Evolutionary conservation across 805 yeast genomes (phyloP).

Genomic region (Candida sonorensis): DNA sequence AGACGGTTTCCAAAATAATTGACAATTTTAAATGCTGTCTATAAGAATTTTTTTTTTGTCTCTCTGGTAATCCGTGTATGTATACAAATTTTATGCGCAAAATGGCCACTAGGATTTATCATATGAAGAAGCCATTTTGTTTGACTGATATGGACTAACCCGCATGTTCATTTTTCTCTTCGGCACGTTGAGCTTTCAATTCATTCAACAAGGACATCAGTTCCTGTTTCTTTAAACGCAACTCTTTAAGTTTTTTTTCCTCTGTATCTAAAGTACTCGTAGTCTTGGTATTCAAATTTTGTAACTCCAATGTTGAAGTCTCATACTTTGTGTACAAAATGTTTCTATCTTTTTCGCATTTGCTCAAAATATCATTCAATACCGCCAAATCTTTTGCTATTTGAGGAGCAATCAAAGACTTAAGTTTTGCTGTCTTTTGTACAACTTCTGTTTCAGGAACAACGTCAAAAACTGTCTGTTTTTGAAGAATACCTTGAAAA

Average conservation of each 20-base stretch:
- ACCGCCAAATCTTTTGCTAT: constrained; percentile 26
- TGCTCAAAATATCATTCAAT: constrained; percentile 28
- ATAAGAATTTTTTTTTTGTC: neutral
- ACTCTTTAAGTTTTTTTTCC: constrained; percentile 12
- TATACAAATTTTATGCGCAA: too few species aligned
- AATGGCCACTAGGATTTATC: too few species aligned
- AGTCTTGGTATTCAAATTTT: constrained; percentile 9
- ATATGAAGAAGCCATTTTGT: too few species aligned
- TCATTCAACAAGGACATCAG: constrained; percentile 3
- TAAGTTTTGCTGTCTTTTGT: constrained; percentile 32
- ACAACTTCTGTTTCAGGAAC: constrained; percentile 42
- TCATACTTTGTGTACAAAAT: constrained; percentile 31
- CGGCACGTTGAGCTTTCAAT: constrained; percentile 6
- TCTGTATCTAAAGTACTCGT: too few species aligned
- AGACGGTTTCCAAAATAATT: constrained; percentile 30
- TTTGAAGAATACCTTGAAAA: constrained; percentile 33
- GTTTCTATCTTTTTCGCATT: constrained; percentile 27
- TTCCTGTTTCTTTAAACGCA: constrained; percentile 1
- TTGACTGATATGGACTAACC: too few species aligned
- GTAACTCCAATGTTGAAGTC: constrained; percentile 34
- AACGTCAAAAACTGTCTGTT: constrained; percentile 42
- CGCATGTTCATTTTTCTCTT: too few species aligned
- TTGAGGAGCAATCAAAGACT: constrained; percentile 36
- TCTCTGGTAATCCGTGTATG: neutral
- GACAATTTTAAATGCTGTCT: constrained; percentile 18